These are phyloP conservation scores for Quercus tomentella DNA, from an alignment of 331 rosid species.

Conservation along the genomic window DNA sequence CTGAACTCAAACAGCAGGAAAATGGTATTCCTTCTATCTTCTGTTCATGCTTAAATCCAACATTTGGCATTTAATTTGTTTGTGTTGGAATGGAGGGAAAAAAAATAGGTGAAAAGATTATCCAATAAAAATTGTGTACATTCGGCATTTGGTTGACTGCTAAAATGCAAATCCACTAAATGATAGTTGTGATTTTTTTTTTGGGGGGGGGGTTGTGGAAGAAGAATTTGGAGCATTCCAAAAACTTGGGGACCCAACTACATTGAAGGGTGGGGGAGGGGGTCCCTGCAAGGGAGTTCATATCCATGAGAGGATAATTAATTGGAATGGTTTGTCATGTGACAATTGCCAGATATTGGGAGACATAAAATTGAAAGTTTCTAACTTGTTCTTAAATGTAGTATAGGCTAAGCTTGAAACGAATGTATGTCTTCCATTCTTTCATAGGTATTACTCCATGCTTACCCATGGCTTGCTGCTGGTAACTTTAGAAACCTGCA, in stretches of 20 bases:
- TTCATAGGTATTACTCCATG: neutral
- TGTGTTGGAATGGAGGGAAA: conserved; percentile 8
- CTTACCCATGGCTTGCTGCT: conserved; percentile 4
- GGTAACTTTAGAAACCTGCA: conserved; percentile 1
- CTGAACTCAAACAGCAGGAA: conserved; percentile 60
- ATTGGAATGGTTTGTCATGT: neutral
- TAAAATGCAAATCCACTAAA: neutral
- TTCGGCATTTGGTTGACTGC: neutral
- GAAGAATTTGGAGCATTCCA: too few species aligned
- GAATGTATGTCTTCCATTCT: neutral
- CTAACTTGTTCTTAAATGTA: neutral
- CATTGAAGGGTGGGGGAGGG: neutral
- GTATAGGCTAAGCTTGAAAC: neutral
- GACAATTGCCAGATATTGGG: neutral
- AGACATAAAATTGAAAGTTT: neutral
- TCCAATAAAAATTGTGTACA: neutral
- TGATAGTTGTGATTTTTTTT: neutral
- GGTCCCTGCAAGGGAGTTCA: neutral
- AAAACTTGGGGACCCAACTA: too few species aligned
- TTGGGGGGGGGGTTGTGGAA: neutral
- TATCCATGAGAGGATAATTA: neutral
- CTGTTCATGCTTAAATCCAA: conserved; percentile 17
- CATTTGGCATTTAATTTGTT: conserved; percentile 7
- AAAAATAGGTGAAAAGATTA: neutral
- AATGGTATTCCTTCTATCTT: conserved; percentile 50